A percentile compares a stretch with the other conserved stretches of the same genome.
Evolutionary conservation across 1,284 basidiomycete genomes (phyloP).

Genomic region (Lentinula novae-zelandiae): DNA sequence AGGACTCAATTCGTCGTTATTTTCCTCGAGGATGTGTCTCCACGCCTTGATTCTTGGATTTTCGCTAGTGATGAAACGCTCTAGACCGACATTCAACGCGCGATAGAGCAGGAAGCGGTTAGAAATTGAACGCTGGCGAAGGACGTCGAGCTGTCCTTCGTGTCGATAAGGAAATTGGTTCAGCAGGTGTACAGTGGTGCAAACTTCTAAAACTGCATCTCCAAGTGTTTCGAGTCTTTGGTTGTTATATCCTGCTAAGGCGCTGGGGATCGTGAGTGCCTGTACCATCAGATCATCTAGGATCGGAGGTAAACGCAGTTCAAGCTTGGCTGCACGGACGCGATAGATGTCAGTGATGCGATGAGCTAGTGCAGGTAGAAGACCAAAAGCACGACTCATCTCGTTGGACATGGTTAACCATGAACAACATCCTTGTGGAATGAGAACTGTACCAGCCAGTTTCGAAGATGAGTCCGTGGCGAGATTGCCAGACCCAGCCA

Average conservation of each 20-base stretch:
- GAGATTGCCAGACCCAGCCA: slow-evolving; percentile 22
- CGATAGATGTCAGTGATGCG: slow-evolving; percentile 64
- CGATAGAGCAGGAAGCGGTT: slow-evolving; percentile 67
- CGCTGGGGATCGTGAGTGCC: slow-evolving; percentile 69
- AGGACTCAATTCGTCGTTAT: slow-evolving; percentile 27
- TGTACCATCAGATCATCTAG: slow-evolving; percentile 56
- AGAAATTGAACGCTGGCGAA: slow-evolving; percentile 61
- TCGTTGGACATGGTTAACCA: slow-evolving; percentile 45
- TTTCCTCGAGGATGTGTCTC: slow-evolving; percentile 46
- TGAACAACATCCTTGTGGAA: slow-evolving; percentile 52
- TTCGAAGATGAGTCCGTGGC: slow-evolving; percentile 18
- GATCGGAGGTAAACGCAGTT: slow-evolving; percentile 59
- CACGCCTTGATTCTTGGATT: slow-evolving; percentile 51
- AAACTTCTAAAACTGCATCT: slow-evolving; percentile 77
- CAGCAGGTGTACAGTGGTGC: slow-evolving; percentile 71
- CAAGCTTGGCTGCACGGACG: slow-evolving; percentile 42
- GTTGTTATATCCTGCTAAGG: slow-evolving; percentile 64
- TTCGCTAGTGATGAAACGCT: slow-evolving; percentile 62
- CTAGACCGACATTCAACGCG: slow-evolving; percentile 61
- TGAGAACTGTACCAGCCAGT: slow-evolving; percentile 24
- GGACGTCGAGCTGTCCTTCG: slow-evolving; percentile 72
- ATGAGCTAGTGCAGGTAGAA: slow-evolving; percentile 65
- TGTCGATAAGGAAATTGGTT: slow-evolving; percentile 71
- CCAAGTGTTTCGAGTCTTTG: slow-evolving; percentile 83
- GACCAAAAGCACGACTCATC: slow-evolving; percentile 45